Percentiles rank a stretch among this genome's conserved stretches.
Evolutionary conservation across 257 asterid genomes (phyloP).

Genomic region (Nicotiana knightiana): DNA sequence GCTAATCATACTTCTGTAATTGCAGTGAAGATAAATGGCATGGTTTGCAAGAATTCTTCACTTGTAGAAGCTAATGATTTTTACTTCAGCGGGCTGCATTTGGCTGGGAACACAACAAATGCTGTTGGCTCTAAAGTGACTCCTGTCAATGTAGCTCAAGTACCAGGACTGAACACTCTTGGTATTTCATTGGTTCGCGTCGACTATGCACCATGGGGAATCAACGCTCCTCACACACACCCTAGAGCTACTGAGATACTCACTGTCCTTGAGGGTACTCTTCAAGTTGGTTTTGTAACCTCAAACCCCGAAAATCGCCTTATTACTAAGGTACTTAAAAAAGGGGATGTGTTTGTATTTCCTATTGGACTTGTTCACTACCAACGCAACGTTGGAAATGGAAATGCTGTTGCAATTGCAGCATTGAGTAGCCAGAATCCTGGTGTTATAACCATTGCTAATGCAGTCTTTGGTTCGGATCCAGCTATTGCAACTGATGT

Average conservation of each 20-base stretch:
- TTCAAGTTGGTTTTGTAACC: not conserved
- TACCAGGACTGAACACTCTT: slow-evolving; percentile 21
- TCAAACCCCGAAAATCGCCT: slow-evolving; percentile 7
- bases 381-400: not conserved
- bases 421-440: slow-evolving; percentile 12
- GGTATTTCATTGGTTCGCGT: slow-evolving; percentile 19
- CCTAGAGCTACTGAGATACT: slow-evolving; percentile 4
- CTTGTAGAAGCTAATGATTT: too few relatives aligned
- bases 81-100: slow-evolving; percentile 31
- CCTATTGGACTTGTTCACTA: slow-evolving; percentile 24
- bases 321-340: not conserved
- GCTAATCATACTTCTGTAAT: too few relatives aligned
- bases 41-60: too few relatives aligned
- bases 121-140: slow-evolving; percentile 9
- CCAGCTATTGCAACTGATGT: not conserved
- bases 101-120: slow-evolving; percentile 27
- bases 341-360: slow-evolving; percentile 17
- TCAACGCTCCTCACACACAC: not conserved
- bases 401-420: slow-evolving; percentile 7
- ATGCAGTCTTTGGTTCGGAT: not conserved
- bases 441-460: slow-evolving; percentile 2
- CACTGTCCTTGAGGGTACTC: not conserved
- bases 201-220: slow-evolving; percentile 4
- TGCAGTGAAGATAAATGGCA: too few relatives aligned
- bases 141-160: not conserved